Base-by-base conservation (phyloP, 805 yeast species). In the Candida peoriensis region DNA sequence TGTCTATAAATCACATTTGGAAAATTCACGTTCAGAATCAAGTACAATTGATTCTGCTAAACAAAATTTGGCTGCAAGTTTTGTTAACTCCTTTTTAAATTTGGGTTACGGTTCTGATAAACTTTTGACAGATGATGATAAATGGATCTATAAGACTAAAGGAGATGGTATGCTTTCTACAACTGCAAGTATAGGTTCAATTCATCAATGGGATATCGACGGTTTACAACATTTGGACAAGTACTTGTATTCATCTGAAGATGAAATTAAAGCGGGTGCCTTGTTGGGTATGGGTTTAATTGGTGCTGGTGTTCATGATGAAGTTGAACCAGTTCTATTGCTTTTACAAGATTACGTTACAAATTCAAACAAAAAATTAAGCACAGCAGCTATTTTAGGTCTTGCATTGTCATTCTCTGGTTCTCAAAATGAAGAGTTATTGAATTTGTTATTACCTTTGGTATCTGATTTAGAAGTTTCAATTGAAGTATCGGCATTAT, bases 401-500 rank as follows among this genome's bases (percentile, higher is more conserved):
- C 69, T 93, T 37, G 97, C 97, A 31, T 74, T 93, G 48, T 90
- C 97, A 1, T 93, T 85, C 61, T 90, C 97, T 4, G 98, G 98
- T 6, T 82, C 96, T 22, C 79, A 85, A 42, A 83, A 93, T 51
- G 88, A 81, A 50, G 95, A 84, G 42, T 78, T 93, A 18, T 66
- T 82, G 50, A 81, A 78, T 40, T 64, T 89, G 41, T 68, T 93
- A 40, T 65, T 82, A 43, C 96, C 97, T 9, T 62, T 90, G 28
- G 82, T 93, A 8, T 76, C 89, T 7, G 96, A 90, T 54, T 64
- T 81, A 10, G 77, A 77, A 12, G 66, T 74, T 29, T 70, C 90
- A 13, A 67, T 90, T 52, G 96, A 90, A 60, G 73, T 83, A 15
- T 77, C 93, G 19, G 74, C 90, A 4, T 64, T 89, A 46, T 90